These are phyloP conservation scores for Fusarium verrucosum DNA, from an alignment of 2,329 filamentous ascomycete species.

Conservation along the genomic window DNA sequence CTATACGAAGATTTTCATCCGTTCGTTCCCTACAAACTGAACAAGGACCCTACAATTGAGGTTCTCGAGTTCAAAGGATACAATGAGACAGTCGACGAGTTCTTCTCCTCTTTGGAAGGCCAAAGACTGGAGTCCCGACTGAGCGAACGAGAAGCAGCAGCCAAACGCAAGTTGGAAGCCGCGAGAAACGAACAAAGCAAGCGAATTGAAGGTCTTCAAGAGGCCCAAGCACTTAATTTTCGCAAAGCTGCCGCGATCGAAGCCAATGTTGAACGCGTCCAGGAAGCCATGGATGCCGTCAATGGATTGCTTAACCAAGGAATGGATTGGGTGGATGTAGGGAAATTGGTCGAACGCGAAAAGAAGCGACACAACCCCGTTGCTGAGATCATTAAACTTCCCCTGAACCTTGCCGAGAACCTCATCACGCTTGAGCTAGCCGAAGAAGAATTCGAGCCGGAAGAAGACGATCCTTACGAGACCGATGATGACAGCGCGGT, in stretches of 20 bases:
- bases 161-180: conserved; percentile 85
- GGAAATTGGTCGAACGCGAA: conserved; percentile 86
- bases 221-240: conserved; percentile 82
- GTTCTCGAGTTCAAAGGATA: conserved; percentile 84
- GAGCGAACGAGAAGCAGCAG: conserved; percentile 81
- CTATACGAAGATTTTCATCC: conserved; percentile 97
- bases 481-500: conserved; percentile 68
- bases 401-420: conserved; percentile 90
- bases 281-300: conserved; percentile 91
- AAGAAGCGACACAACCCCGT: conserved; percentile 83
- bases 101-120: conserved; percentile 95
- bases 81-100: conserved; percentile 94
- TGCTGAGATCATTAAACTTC: conserved; percentile 84
- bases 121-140: conserved; percentile 88
- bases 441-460: conserved; percentile 73
- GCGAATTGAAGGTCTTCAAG: conserved; percentile 83
- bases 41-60: conserved; percentile 69
- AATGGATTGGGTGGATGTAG: conserved; percentile 98
- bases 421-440: conserved; percentile 81
- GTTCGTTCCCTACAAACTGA: conserved; percentile 84
- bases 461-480: conserved; percentile 67
- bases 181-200: conserved; percentile 85
- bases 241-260: conserved; percentile 91
- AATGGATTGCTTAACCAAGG: conserved; percentile 91
- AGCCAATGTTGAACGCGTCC: conserved; percentile 88